These are phyloP conservation scores for Fusarium avenaceum DNA, from an alignment of 2,329 filamentous ascomycete species.

Conservation along the genomic window DNA sequence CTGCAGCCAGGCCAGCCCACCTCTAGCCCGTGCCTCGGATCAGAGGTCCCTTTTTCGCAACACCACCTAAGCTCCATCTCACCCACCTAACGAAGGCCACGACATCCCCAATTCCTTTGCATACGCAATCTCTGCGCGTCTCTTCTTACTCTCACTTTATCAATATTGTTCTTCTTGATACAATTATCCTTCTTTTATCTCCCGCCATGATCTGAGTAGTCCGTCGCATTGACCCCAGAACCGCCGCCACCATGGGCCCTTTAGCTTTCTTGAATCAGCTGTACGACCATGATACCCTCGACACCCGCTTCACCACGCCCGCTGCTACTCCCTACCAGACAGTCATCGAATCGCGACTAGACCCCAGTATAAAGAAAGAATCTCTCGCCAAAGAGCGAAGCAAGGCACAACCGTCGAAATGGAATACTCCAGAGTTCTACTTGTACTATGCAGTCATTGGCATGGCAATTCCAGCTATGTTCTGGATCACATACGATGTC, in stretches of 20 bases:
- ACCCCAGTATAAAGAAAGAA: constrained; percentile 55
- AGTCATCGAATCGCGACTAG: constrained; percentile 65
- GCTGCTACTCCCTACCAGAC: constrained; percentile 76
- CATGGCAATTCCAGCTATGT: constrained; percentile 83
- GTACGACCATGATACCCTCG: constrained; percentile 75
- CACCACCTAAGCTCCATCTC: constrained; percentile 34
- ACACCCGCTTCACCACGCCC: constrained; percentile 75
- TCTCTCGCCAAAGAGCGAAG: constrained; percentile 56
- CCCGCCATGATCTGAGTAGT: constrained; percentile 46
- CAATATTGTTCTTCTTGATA: neutral
- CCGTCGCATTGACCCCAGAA: constrained; percentile 23
- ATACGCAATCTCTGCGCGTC: constrained; percentile 6
- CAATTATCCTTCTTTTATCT: neutral
- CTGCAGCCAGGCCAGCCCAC: constrained; percentile 36
- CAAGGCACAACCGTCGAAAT: constrained; percentile 75
- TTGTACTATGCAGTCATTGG: constrained; percentile 80
- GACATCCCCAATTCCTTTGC: constrained; percentile 38
- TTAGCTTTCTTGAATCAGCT: constrained; percentile 63
- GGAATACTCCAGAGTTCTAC: constrained; percentile 88
- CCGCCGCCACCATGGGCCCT: constrained; percentile 57
- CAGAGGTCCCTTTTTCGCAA: constrained; percentile 44
- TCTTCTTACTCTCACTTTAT: constrained; percentile 18
- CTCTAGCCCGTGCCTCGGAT: constrained; percentile 32
- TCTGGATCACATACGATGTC: constrained; percentile 88
- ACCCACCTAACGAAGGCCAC: constrained; percentile 46